Percentiles rank a stretch among this genome's conserved stretches.
phyloP scores from a whole-genome alignment of 305 asterid species.

The Fraxinus dipetala region DNA sequence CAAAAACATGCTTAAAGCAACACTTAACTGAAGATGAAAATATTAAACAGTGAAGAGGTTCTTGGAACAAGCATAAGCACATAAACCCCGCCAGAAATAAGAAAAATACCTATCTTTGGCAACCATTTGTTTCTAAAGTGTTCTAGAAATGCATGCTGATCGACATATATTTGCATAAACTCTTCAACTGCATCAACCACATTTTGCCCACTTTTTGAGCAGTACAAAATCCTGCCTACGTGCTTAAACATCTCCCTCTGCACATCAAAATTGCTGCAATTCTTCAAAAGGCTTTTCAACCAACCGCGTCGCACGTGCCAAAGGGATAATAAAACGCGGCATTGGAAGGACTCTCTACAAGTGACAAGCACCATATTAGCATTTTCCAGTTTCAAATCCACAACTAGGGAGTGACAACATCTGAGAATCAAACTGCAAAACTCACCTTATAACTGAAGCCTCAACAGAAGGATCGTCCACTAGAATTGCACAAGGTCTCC shows the following conservation, averaged over 20 bases:
- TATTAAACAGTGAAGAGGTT: background rate
- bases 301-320: constrained; percentile 55
- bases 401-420: background rate
- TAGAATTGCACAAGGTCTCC: constrained; percentile 47
- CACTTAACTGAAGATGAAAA: constrained; percentile 1
- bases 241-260: constrained; percentile 56
- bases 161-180: constrained; percentile 44
- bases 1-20: constrained; percentile 5
- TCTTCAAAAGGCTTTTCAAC: constrained; percentile 42
- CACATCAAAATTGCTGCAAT: constrained; percentile 42
- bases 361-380: constrained; percentile 1
- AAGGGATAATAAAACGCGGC: constrained; percentile 40
- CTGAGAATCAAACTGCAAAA: constrained; percentile 3
- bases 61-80: background rate
- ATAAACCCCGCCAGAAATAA: background rate
- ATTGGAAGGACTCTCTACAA: constrained; percentile 45
- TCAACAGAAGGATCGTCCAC: constrained; percentile 41
- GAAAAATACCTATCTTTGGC: constrained; percentile 35
- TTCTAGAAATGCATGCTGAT: constrained; percentile 42
- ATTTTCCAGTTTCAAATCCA: background rate
- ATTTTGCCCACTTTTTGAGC: constrained; percentile 41
- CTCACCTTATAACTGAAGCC: constrained; percentile 36
- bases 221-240: constrained; percentile 45
- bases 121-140: constrained; percentile 41
- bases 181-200: constrained; percentile 40